Conservation (phyloP, 768 basidiomycete genomes). For the Infundibulicybe gibba region DNA sequence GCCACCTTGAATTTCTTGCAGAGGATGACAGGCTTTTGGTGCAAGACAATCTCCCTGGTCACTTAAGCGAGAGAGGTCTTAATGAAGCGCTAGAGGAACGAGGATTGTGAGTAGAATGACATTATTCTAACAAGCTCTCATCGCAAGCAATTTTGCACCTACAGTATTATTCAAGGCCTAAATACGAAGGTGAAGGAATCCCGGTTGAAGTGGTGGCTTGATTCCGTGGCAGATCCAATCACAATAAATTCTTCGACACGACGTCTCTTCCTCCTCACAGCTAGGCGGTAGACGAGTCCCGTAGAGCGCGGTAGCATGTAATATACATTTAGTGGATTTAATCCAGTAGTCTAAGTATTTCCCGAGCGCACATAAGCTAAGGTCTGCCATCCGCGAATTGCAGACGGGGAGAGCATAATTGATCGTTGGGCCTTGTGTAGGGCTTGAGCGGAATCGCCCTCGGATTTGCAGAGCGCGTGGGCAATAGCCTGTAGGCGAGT, state of each 20-base stretch:
- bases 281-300: constrained; percentile 16
- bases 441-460: constrained; percentile 13
- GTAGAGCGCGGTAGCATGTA: background rate
- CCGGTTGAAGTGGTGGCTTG: constrained; percentile 64
- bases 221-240: constrained; percentile 33
- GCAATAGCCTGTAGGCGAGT: constrained; percentile 48
- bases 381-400: constrained; percentile 50
- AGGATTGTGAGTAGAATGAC: constrained; percentile 57
- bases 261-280: constrained; percentile 47
- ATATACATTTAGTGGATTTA: too few relatives aligned
- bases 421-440: constrained; percentile 53
- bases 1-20: constrained; percentile 42
- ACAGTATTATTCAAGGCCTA: constrained; percentile 34
- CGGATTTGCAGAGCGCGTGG: constrained; percentile 17
- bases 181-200: constrained; percentile 41
- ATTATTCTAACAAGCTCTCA: background rate
- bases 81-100: constrained; percentile 70
- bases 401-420: constrained; percentile 58
- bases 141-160: background rate
- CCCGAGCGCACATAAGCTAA: constrained; percentile 49
- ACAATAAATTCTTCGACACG: constrained; percentile 37
- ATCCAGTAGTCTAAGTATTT: background rate
- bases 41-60: constrained; percentile 39
- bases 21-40: constrained; percentile 64
- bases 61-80: constrained; percentile 52